Percentiles rank a stretch among this genome's conserved stretches.
These are phyloP conservation scores for Lipomyces yarrowii DNA, from an alignment of 1,139 yeast species.

Conservation along the genomic window DNA sequence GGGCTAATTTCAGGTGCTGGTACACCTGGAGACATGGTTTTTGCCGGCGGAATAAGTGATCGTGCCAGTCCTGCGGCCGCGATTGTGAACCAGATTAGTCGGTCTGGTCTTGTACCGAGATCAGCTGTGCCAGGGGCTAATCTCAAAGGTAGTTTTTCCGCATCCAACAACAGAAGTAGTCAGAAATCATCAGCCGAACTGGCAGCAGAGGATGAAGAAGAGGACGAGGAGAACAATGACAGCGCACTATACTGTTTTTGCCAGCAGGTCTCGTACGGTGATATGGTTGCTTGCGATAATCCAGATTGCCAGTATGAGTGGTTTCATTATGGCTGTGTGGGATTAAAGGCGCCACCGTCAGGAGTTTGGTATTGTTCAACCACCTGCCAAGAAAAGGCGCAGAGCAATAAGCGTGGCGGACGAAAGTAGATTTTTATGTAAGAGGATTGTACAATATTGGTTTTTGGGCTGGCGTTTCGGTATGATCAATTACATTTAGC, in stretches of 20 bases:
- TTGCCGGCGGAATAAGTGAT: conserved; percentile 9
- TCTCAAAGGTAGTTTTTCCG: conserved; percentile 7
- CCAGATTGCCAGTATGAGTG: conserved; percentile 80
- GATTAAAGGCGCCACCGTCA: conserved; percentile 53
- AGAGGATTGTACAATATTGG: not conserved
- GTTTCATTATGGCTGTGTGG: conserved; percentile 83
- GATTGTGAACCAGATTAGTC: conserved; percentile 21
- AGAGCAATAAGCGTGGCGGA: conserved; percentile 17
- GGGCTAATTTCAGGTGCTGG: not conserved
- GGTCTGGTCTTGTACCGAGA: conserved; percentile 22
- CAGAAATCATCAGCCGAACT: conserved; percentile 10
- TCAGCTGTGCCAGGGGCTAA: not conserved
- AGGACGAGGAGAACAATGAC: conserved; percentile 51
- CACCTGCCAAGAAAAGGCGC: conserved; percentile 23
- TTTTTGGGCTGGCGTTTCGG: not conserved
- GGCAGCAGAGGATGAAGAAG: conserved; percentile 46
- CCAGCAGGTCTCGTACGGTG: conserved; percentile 82
- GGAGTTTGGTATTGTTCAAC: conserved; percentile 48
- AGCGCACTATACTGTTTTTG: conserved; percentile 69
- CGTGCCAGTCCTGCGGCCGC: conserved; percentile 15
- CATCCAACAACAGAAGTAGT: conserved; percentile 7
- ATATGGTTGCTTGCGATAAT: conserved; percentile 91
- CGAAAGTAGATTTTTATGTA: conserved; percentile 12
- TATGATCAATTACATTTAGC: not conserved
- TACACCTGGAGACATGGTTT: conserved; percentile 13